Base-by-base conservation (phyloP, 805 yeast species). In the Pichia nakasei region DNA sequence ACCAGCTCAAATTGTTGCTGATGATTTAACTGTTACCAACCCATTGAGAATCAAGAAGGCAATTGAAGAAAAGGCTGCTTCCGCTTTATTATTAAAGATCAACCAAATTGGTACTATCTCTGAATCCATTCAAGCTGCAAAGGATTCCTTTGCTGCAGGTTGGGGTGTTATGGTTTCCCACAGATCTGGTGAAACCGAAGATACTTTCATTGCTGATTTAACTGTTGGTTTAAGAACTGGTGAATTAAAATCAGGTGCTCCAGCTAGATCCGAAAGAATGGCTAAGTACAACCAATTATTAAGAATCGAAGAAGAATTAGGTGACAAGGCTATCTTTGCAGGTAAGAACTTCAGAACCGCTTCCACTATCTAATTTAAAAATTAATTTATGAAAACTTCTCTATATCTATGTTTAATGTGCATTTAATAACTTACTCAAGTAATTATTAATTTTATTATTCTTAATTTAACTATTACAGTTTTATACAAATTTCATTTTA, bases 101-200 rank as follows among this genome's bases (percentile, higher is more conserved):
- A 91, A 91, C 89, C 98, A 91, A 80, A 91, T 91, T 61, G 98
- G 98, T 78, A 75, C 97, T 57, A 75, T 91, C 61, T 69, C 95
- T 60, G 98, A 91, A 80, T 86, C 97, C 54, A 88, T 91, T 73
- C 78, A 87, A 70, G 97, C 97, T 64, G 97, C 97, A 64, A 73
- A 85, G 69, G 93, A 85, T 72, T 85, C 97, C 48, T 89, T 80
- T 75, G 82, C 80, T 55, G 97, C 96, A 54, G 87, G 87, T 66
- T 91, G 98, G 98, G 97, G 97, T 79, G 96, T 89, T 67, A 89
- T 91, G 97, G 97, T 93, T 63, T 89, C 97, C 64, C 98, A 91
- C 87, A 88, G 98, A 82, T 89, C 97, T 61, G 98, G 98, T 76
- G 98, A 91, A 80, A 89, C 97, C 58, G 98, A 93, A 78, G 98